Evolutionary conservation across 352 stramenopile genomes (phyloP).

Genomic region (Pythium sukuiense): DNA sequence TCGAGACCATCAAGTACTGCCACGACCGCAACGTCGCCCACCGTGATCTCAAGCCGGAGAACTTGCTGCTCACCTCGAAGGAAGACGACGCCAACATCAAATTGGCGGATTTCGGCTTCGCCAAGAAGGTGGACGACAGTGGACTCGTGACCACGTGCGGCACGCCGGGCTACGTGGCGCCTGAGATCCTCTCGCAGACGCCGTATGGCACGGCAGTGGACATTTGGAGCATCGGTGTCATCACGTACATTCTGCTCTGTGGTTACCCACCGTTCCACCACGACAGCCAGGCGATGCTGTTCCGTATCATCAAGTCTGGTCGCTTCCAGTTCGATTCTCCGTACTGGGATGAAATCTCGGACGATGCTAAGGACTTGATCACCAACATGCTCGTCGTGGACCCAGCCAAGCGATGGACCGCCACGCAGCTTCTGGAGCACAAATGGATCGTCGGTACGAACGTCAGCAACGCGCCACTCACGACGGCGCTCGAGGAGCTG

Average conservation of each 20-base stretch:
- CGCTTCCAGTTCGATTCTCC: slow-evolving; percentile 67
- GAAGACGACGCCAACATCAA: slow-evolving; percentile 84
- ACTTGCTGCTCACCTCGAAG: slow-evolving; percentile 87
- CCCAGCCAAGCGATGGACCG: slow-evolving; percentile 74
- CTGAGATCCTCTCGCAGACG: slow-evolving; percentile 73
- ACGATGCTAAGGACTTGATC: slow-evolving; percentile 87
- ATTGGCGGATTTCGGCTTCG: slow-evolving; percentile 81
- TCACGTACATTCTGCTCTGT: slow-evolving; percentile 86
- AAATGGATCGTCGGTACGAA: slow-evolving; percentile 86
- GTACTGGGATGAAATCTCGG: slow-evolving; percentile 75
- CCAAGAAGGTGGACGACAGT: slow-evolving; percentile 67
- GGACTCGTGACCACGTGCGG: slow-evolving; percentile 66
- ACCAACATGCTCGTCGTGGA: slow-evolving; percentile 85
- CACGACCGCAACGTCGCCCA: slow-evolving; percentile 89
- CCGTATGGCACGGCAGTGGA: slow-evolving; percentile 81
- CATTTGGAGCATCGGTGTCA: slow-evolving; percentile 90
- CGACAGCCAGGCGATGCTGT: slow-evolving; percentile 90
- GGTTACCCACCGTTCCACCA: slow-evolving; percentile 88
- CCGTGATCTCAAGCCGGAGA: slow-evolving; percentile 96
- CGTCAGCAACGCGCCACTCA: slow-evolving; percentile 76
- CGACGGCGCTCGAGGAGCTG: slow-evolving; percentile 85
- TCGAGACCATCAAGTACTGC: slow-evolving; percentile 84
- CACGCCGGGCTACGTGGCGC: slow-evolving; percentile 76
- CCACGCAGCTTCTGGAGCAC: slow-evolving; percentile 71
- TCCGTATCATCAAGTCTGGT: slow-evolving; percentile 71